phyloP scores from a whole-genome alignment of 2,329 filamentous ascomycete genomes.

The Epichloe hybrida region DNA sequence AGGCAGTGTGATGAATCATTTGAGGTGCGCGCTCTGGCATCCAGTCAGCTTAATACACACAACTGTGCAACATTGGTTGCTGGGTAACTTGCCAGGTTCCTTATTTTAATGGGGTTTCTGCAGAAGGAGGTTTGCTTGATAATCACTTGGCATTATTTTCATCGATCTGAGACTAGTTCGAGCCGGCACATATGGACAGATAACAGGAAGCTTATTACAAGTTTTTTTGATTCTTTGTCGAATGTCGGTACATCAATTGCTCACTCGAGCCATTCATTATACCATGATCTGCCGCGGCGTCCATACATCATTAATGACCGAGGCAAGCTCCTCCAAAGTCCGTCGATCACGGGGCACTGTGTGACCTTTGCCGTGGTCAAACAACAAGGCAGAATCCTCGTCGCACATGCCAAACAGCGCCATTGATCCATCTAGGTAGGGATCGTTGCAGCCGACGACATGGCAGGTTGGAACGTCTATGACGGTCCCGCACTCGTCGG shows the following conservation, averaged over 20 bases:
- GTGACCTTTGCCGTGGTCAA: slow-evolving; percentile 51
- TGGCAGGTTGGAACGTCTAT: slow-evolving; percentile 37
- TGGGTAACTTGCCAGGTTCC: too few species aligned
- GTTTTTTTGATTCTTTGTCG: not conserved
- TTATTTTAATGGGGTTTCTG: too few species aligned
- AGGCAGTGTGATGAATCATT: too few species aligned
- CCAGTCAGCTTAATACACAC: too few species aligned
- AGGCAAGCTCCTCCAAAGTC: slow-evolving; percentile 26
- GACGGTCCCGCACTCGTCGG: slow-evolving; percentile 30
- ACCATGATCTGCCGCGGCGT: not conserved
- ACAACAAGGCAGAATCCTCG: slow-evolving; percentile 40
- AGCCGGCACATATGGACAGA: too few species aligned
- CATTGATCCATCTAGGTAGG: slow-evolving; percentile 43
- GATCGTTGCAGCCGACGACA: slow-evolving; percentile 38
- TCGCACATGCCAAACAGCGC: slow-evolving; percentile 48
- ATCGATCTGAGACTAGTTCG: too few species aligned
- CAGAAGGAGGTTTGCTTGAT: too few species aligned
- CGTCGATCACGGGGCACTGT: slow-evolving; percentile 39
- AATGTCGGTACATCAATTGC: not conserved
- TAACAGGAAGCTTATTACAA: too few species aligned
- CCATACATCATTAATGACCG: not conserved
- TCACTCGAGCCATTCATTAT: not conserved
- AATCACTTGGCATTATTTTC: too few species aligned
- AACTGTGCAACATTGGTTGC: too few species aligned
- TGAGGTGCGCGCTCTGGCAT: too few species aligned